phyloP scores from a whole-genome alignment of 2,329 filamentous ascomycete genomes.

The Cyclaneusma minus region DNA sequence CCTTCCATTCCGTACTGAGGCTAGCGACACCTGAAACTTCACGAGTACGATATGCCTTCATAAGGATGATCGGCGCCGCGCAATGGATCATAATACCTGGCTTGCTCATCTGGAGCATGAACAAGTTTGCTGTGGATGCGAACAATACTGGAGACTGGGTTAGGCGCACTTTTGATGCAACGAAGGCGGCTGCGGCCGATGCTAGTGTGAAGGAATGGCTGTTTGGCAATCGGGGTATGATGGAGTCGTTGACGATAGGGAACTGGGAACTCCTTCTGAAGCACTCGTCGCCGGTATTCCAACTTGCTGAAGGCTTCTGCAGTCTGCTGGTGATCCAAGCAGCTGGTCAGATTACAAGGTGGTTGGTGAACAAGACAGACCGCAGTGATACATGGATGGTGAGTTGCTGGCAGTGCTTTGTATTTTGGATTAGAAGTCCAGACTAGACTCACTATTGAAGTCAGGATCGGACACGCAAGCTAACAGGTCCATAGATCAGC shows the following conservation, averaged over 20 bases:
- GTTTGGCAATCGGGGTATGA: slow-evolving; percentile 69
- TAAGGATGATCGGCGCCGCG: slow-evolving; percentile 53
- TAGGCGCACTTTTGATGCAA: slow-evolving; percentile 57
- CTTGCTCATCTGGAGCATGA: slow-evolving; percentile 86
- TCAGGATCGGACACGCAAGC: slow-evolving; percentile 2
- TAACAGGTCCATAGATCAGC: slow-evolving; percentile 47
- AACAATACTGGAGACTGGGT: slow-evolving; percentile 62
- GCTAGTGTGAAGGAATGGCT: slow-evolving; percentile 68
- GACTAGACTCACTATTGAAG: slow-evolving; percentile 19
- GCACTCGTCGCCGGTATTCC: slow-evolving; percentile 89
- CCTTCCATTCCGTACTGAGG: slow-evolving; percentile 68
- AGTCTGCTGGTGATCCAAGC: slow-evolving; percentile 92
- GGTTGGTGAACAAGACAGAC: slow-evolving; percentile 77
- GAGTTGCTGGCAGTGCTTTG: slow-evolving; percentile 27
- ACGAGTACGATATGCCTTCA: slow-evolving; percentile 55
- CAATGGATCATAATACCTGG: slow-evolving; percentile 81
- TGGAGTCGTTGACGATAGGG: slow-evolving; percentile 68
- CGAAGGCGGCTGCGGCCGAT: slow-evolving; percentile 43
- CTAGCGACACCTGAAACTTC: slow-evolving; percentile 69
- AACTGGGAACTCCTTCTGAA: slow-evolving; percentile 77
- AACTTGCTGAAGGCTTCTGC: slow-evolving; percentile 91
- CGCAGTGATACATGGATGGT: slow-evolving; percentile 96
- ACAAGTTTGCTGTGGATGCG: slow-evolving; percentile 88
- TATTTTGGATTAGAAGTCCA: not conserved
- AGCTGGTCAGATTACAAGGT: slow-evolving; percentile 83